These are phyloP conservation scores for Trichomonas tenax DNA, from an alignment of 208 protist genomes.

Conservation along the genomic window DNA sequence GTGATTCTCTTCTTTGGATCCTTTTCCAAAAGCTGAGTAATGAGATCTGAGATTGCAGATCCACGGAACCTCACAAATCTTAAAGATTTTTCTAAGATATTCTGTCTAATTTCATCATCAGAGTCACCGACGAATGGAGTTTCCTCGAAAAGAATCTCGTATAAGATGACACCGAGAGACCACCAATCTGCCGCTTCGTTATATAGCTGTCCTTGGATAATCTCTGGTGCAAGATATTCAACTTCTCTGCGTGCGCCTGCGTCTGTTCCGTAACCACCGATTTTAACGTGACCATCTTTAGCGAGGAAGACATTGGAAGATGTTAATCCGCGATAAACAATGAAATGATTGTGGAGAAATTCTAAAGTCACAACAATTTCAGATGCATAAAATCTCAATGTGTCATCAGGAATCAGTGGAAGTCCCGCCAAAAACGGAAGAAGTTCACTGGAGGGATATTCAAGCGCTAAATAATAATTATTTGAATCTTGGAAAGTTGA, in stretches of 20 bases:
- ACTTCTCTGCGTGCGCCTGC: slow-evolving; percentile 40
- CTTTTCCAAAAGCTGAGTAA: slow-evolving; percentile 34
- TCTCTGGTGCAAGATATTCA: slow-evolving; percentile 49
- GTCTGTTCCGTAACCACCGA: background rate
- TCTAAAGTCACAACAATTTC: background rate
- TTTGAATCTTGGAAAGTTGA: background rate
- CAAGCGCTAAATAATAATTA: background rate
- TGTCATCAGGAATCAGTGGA: background rate
- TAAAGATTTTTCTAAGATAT: slow-evolving; percentile 41
- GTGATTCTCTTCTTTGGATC: slow-evolving; percentile 30
- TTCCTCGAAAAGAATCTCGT: slow-evolving; percentile 56
- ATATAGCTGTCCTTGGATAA: slow-evolving; percentile 45
- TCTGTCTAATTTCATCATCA: slow-evolving; percentile 45
- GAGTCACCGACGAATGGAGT: slow-evolving; percentile 54
- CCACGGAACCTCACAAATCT: slow-evolving; percentile 39
- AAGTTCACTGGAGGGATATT: background rate
- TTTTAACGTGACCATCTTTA: background rate
- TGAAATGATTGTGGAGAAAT: background rate
- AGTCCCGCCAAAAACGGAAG: background rate
- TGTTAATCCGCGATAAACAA: background rate
- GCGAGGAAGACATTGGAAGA: background rate
- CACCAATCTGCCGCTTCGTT: slow-evolving; percentile 60
- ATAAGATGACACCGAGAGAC: slow-evolving; percentile 55
- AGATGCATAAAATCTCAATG: background rate
- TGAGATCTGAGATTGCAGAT: slow-evolving; percentile 30